Percentiles rank a stretch among this genome's conserved stretches.
These are phyloP conservation scores for Ceratocystis cacaofunesta DNA, from an alignment of 2,329 filamentous ascomycete species.

Conservation along the genomic window DNA sequence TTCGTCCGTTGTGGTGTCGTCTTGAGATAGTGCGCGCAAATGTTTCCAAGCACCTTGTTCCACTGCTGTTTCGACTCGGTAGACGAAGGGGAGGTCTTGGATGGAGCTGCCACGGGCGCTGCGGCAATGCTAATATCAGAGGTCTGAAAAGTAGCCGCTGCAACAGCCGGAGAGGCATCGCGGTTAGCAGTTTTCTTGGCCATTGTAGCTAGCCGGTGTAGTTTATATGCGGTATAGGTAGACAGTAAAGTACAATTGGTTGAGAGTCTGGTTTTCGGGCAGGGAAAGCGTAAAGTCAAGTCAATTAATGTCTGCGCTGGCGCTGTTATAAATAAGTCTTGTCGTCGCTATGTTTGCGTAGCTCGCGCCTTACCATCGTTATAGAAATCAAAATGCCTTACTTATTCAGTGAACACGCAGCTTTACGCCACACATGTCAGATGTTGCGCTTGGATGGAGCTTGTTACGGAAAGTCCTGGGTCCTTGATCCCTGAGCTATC, in stretches of 20 bases:
- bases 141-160: constrained; percentile 17
- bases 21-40: constrained; percentile 65
- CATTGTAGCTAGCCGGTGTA: constrained; percentile 14
- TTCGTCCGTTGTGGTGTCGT: constrained; percentile 81
- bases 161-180: constrained; percentile 19
- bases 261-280: neutral
- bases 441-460: constrained; percentile 9
- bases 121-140: constrained; percentile 14
- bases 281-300: neutral
- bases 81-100: constrained; percentile 19
- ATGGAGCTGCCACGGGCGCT: constrained; percentile 15
- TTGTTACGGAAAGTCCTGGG: neutral
- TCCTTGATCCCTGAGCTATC: neutral
- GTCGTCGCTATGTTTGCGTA: neutral
- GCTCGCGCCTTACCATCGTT: neutral
- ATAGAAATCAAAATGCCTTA: neutral
- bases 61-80: constrained; percentile 25
- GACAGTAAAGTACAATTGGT: constrained; percentile 16
- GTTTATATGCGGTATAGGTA: constrained; percentile 17
- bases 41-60: constrained; percentile 48
- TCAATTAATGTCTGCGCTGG: neutral
- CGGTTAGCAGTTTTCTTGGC: constrained; percentile 15
- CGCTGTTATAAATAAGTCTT: neutral
- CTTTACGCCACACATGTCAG: constrained; percentile 17
- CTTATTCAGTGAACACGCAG: constrained; percentile 16